Conservation (phyloP, 2,329 filamentous ascomycete genomes). For the Neonectria faginata region DNA sequence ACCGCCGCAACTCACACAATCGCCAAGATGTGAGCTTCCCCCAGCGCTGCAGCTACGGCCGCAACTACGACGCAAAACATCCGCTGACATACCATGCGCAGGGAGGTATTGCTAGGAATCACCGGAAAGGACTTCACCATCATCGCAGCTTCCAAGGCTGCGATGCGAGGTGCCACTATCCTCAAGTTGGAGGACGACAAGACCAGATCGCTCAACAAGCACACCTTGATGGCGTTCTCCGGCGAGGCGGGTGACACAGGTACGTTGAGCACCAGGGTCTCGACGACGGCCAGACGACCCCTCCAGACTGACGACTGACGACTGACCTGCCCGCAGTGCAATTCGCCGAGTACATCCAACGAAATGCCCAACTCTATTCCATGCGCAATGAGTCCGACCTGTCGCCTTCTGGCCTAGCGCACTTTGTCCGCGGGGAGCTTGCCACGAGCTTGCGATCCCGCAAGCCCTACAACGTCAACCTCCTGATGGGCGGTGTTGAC, state of each 20-base stretch:
- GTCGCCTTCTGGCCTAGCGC: conserved; percentile 86
- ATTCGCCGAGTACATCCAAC: conserved; percentile 99
- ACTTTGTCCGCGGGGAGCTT: conserved; percentile 94
- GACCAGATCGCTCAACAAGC: conserved; percentile 90
- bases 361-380: conserved; percentile 96
- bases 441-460: conserved; percentile 90
- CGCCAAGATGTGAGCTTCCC: conserved; percentile 42
- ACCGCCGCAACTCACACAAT: conserved; percentile 32
- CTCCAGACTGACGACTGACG: conserved; percentile 26
- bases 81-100: conserved; percentile 53
- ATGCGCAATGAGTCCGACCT: conserved; percentile 98
- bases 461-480: conserved; percentile 96
- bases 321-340: conserved; percentile 74
- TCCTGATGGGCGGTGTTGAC: conserved; percentile 93
- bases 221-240: conserved; percentile 94
- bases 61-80: neutral
- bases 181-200: conserved; percentile 97
- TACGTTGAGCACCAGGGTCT: conserved; percentile 52
- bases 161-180: conserved; percentile 96
- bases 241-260: conserved; percentile 97
- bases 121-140: conserved; percentile 99
- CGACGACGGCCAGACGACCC: conserved; percentile 14
- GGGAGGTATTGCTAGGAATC: conserved; percentile 98
- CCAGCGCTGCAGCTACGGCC: conserved; percentile 28
- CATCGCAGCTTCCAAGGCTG: conserved; percentile 96